Conservation (phyloP, 2,329 filamentous ascomycete species). For the Pseudogymnoascus sp. region DNA sequence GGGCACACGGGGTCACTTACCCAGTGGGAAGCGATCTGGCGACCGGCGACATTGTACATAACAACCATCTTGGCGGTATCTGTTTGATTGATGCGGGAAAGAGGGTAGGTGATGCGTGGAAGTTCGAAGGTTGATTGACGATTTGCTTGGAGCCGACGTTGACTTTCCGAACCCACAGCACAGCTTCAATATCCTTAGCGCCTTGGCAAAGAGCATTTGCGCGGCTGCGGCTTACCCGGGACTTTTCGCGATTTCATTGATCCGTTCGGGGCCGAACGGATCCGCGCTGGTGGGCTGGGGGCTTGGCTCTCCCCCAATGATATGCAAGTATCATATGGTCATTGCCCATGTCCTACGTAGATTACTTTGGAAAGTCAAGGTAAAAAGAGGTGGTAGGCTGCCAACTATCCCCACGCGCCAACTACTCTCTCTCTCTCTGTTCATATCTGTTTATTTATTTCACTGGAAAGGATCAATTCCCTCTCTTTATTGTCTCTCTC, state of each 20-base stretch:
- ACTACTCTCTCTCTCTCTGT: not conserved
- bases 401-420: not conserved
- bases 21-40: conserved; percentile 11
- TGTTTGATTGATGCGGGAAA: conserved; percentile 6
- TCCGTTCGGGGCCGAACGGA: not conserved
- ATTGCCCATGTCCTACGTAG: not conserved
- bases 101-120: not conserved
- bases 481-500: not conserved
- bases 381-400: not conserved
- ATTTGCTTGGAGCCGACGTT: not conserved
- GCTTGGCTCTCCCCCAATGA: not conserved
- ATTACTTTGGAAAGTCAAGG: not conserved
- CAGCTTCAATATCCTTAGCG: conserved; percentile 11
- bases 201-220: not conserved
- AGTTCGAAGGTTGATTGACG: not conserved
- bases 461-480: not conserved
- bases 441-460: not conserved
- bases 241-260: conserved; percentile 6
- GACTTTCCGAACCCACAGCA: not conserved
- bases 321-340: not conserved
- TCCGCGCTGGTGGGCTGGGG: not conserved
- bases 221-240: not conserved
- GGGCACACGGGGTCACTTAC: not conserved
- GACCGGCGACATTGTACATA: conserved; percentile 10
- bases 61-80: conserved; percentile 6